Percentiles rank a stretch among this genome's conserved stretches.
phyloP scores from a whole-genome alignment of 768 basidiomycete species.

The Psilocybe sp. region DNA sequence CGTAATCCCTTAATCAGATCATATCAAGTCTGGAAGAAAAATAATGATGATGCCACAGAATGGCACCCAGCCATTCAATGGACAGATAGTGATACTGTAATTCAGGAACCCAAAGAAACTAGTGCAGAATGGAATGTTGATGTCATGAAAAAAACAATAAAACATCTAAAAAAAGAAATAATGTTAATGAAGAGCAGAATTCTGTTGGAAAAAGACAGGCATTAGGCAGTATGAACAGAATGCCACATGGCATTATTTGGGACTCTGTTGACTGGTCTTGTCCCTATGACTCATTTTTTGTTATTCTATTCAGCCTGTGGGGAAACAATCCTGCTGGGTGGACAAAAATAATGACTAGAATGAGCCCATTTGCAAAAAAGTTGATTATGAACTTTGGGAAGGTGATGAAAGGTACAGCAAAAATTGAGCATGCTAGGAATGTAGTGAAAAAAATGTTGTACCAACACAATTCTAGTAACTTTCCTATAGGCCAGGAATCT shows the following conservation, averaged over 20 bases:
- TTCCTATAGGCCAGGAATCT: too few relatives aligned
- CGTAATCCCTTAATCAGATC: not conserved
- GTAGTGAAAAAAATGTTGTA: too few relatives aligned
- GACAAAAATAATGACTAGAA: too few relatives aligned
- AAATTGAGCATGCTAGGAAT: too few relatives aligned
- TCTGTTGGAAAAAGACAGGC: not conserved
- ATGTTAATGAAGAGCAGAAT: not conserved
- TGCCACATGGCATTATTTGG: conserved; percentile 6
- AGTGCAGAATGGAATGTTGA: not conserved
- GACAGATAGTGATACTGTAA: not conserved
- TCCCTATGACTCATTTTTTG: conserved; percentile 12
- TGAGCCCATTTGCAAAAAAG: not conserved
- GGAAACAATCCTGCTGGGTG: too few relatives aligned
- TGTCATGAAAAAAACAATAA: not conserved
- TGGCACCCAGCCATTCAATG: not conserved
- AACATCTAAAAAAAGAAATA: too few relatives aligned
- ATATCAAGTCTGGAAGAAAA: not conserved
- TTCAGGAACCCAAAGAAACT: too few relatives aligned
- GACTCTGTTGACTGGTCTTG: conserved; percentile 12
- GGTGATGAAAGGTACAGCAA: too few relatives aligned
- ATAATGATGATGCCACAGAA: not conserved
- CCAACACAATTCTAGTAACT: too few relatives aligned
- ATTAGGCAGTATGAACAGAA: conserved; percentile 1
- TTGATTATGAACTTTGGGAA: too few relatives aligned
- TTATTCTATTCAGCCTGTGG: not conserved